Evolutionary conservation across 2,329 filamentous ascomycete species (phyloP), one percentile per base, ranked within the genome.

Genomic region (Xylariaceae sp.): DNA sequence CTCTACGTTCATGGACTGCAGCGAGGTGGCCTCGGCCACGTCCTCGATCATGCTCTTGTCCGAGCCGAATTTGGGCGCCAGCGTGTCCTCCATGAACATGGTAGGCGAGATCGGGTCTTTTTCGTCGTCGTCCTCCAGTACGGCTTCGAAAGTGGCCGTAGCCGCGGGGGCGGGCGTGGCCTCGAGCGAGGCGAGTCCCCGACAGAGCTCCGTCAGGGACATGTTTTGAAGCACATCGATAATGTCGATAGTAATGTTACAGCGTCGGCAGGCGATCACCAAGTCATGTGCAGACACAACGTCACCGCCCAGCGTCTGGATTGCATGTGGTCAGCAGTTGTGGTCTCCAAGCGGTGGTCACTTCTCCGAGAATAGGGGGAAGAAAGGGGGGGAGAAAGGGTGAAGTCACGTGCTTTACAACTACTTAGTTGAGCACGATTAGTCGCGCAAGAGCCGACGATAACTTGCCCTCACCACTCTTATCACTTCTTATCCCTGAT

Each of bases 1-100:
- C 47, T 74, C 70, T 19, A 74, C 60, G 37, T 57, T 62, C 15
- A 60, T 60, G 2, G 67, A 58, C 47, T 74, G 70, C 1, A 65
- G 56, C 1, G 66, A 55, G 0, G 69, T 64, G 0, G 69, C 67
- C 35, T 70, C 65, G 1, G 65, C 57, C 0, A 68, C 60, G 34
- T 73, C 69, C 12, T 64, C 57, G 29, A 74, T 61, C 4, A 61
- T 55, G 6, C 57, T 56, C 1, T 51, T 53, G 9, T 66, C 56
- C 1, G 66, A 58, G 0, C 60, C 60, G 1, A 72, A 49, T 36
- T 61, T 62, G 0, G 66, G 61, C 0, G 59, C 61, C 6, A 71
- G 56, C 4, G 61, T 48, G 3, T 58, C 56, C 25, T 60, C 57
- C 33, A 67, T 52, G 19, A 67, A 62, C 3, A 49, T 50, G 13